Percentiles rank a stretch among this genome's conserved stretches.
Evolutionary conservation across 2,329 filamentous ascomycete species (phyloP).

Genomic region (Aspergillus spinulosporus): DNA sequence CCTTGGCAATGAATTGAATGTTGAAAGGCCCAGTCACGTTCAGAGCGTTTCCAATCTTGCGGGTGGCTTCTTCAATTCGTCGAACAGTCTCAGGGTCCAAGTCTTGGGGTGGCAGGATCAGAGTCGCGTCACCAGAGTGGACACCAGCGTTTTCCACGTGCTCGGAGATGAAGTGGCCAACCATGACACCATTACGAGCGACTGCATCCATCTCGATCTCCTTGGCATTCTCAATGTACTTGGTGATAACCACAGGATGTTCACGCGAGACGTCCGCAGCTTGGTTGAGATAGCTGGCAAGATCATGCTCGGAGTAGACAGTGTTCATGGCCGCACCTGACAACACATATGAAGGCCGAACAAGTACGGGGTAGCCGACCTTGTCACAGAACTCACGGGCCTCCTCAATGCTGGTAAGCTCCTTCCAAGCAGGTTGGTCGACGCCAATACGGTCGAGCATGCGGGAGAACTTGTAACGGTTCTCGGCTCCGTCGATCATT

Average conservation of each 20-base stretch:
- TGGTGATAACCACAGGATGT: slow-evolving; percentile 96
- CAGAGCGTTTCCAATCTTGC: slow-evolving; percentile 89
- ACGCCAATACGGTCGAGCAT: slow-evolving; percentile 95
- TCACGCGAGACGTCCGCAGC: slow-evolving; percentile 91
- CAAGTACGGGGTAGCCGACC: slow-evolving; percentile 89
- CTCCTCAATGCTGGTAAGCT: slow-evolving; percentile 91
- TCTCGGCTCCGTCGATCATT: slow-evolving; percentile 98
- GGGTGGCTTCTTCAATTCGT: slow-evolving; percentile 89
- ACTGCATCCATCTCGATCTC: slow-evolving; percentile 99
- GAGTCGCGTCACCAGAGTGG: slow-evolving; percentile 94
- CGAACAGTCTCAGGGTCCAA: slow-evolving; percentile 82
- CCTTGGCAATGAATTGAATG: slow-evolving; percentile 99
- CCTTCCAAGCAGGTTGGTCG: slow-evolving; percentile 97
- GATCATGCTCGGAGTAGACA: slow-evolving; percentile 91
- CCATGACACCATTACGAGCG: slow-evolving; percentile 81
- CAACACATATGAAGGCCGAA: slow-evolving; percentile 93
- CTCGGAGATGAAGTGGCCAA: slow-evolving; percentile 96
- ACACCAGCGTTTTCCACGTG: slow-evolving; percentile 99
- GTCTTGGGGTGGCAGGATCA: slow-evolving; percentile 94
- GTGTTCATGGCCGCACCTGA: slow-evolving; percentile 99
- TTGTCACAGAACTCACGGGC: slow-evolving; percentile 82
- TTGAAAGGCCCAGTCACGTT: slow-evolving; percentile 98
- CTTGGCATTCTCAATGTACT: slow-evolving; percentile 99
- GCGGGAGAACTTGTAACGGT: slow-evolving; percentile 97
- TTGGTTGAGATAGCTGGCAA: slow-evolving; percentile 84